A percentile compares a stretch with the other conserved stretches of the same genome.
Evolutionary conservation across 2,329 filamentous ascomycete species (phyloP).

Genomic region (Colletotrichum echinochloae): DNA sequence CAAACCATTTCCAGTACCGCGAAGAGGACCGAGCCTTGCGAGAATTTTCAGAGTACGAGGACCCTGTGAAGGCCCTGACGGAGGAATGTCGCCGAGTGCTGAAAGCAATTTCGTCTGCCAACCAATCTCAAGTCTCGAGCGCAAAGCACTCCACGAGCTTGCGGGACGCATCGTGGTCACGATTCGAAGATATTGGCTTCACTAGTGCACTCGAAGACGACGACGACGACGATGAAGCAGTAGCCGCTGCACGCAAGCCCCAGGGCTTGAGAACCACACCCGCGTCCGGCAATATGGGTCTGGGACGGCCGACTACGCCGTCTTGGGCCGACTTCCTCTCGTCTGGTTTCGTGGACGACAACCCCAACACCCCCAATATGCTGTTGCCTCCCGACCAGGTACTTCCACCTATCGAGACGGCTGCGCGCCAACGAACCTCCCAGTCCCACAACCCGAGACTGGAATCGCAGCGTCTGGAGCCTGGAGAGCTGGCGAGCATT

Average conservation of each 20-base stretch:
- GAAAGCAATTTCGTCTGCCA: slow-evolving; percentile 86
- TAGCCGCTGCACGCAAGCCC: slow-evolving; percentile 54
- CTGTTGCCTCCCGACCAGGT: slow-evolving; percentile 93
- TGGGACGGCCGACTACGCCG: slow-evolving; percentile 89
- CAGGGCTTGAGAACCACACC: slow-evolving; percentile 73
- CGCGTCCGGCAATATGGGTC: slow-evolving; percentile 72
- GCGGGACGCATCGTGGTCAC: slow-evolving; percentile 92
- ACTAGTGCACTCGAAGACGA: slow-evolving; percentile 79
- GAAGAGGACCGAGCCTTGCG: slow-evolving; percentile 88
- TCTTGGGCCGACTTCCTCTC: slow-evolving; percentile 99
- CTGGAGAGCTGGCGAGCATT: slow-evolving; percentile 95
- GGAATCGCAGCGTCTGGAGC: slow-evolving; percentile 81
- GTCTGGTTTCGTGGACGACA: slow-evolving; percentile 87
- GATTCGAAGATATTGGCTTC: slow-evolving; percentile 96
- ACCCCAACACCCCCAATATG: slow-evolving; percentile 73
- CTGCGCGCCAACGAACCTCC: slow-evolving; percentile 82
- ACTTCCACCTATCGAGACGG: slow-evolving; percentile 83
- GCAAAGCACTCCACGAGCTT: slow-evolving; percentile 78
- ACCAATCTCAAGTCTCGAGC: slow-evolving; percentile 82
- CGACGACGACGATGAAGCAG: slow-evolving; percentile 71
- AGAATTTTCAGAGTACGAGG: slow-evolving; percentile 88
- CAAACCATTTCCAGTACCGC: slow-evolving; percentile 95
- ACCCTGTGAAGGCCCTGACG: slow-evolving; percentile 87
- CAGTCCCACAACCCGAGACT: slow-evolving; percentile 83
- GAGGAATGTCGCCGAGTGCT: slow-evolving; percentile 95